Evolutionary conservation across 139 green algal genomes (phyloP).

Genomic region (Ettlia oleoabundans): DNA sequence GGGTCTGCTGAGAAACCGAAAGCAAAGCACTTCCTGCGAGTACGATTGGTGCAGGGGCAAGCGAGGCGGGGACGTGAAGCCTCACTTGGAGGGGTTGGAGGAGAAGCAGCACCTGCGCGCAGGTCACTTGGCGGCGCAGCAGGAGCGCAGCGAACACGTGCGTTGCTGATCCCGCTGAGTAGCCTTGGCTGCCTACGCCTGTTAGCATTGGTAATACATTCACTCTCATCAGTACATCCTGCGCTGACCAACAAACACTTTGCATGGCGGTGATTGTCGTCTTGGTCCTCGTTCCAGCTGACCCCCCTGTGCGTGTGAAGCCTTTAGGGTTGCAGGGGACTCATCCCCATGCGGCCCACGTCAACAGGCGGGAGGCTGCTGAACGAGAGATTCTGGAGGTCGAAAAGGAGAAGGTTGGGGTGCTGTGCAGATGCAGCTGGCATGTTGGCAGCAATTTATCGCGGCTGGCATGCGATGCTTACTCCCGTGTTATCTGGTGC

Average conservation of each 20-base stretch:
- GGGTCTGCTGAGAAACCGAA: background rate
- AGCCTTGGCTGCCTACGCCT: background rate
- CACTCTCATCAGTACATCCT: too few relatives aligned
- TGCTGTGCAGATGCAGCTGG: background rate
- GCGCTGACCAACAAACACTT: too few relatives aligned
- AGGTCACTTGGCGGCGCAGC: background rate
- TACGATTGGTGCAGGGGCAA: conserved; percentile 7
- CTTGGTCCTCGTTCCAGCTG: too few relatives aligned
- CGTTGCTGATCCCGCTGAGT: too few relatives aligned
- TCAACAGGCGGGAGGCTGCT: background rate
- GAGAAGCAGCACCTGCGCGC: background rate
- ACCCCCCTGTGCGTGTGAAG: too few relatives aligned
- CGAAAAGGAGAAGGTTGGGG: background rate
- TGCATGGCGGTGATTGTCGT: too few relatives aligned
- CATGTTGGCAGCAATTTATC: too few relatives aligned
- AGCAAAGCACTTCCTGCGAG: background rate
- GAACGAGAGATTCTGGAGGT: conserved; percentile 6
- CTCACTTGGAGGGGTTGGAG: background rate
- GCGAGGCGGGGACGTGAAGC: background rate
- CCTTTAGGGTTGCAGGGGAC: too few relatives aligned
- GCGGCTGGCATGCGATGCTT: too few relatives aligned
- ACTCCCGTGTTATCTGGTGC: too few relatives aligned
- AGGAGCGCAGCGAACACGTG: background rate
- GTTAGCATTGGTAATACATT: background rate
- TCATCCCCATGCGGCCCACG: background rate